Conservation (phyloP, 2,329 filamentous ascomycete species). For the Penicillium sp. region DNA sequence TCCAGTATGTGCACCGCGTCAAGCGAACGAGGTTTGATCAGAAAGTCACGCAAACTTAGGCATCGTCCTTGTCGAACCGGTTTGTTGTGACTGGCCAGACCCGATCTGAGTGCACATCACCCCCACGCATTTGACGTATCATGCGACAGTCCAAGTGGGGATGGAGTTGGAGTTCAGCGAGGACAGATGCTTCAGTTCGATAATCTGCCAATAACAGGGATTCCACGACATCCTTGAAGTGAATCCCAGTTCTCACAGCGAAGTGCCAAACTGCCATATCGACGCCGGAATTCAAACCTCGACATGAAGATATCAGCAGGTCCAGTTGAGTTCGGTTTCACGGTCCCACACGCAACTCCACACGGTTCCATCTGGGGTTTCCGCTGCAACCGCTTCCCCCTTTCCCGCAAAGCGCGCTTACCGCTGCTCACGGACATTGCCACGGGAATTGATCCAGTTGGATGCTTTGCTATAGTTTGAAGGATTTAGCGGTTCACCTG, state of each 20-base stretch:
- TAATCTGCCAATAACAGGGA: background rate
- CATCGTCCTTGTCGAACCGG: conserved; percentile 6
- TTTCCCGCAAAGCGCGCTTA: conserved; percentile 38
- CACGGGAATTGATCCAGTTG: background rate
- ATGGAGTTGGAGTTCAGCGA: conserved; percentile 2
- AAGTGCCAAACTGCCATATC: no score
- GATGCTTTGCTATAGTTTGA: background rate
- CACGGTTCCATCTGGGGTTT: conserved; percentile 25
- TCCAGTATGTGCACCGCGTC: conserved; percentile 9
- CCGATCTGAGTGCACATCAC: conserved; percentile 3
- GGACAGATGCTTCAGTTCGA: no score
- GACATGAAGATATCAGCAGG: no score
- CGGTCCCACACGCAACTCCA: conserved; percentile 16
- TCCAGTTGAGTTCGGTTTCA: conserved; percentile 10
- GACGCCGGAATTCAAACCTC: no score
- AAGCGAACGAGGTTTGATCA: conserved; percentile 3
- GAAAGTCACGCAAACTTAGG: no score
- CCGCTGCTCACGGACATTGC: conserved; percentile 21
- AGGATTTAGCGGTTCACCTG: background rate
- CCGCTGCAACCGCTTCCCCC: conserved; percentile 32
- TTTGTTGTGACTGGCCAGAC: conserved; percentile 14
- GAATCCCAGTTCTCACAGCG: no score
- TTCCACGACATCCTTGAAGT: no score
- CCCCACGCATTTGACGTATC: conserved; percentile 15
- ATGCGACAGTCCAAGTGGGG: conserved; percentile 8